Evolutionary conservation across 1,139 yeast species (phyloP).

Genomic region (Zygosaccharomyces sapae): DNA sequence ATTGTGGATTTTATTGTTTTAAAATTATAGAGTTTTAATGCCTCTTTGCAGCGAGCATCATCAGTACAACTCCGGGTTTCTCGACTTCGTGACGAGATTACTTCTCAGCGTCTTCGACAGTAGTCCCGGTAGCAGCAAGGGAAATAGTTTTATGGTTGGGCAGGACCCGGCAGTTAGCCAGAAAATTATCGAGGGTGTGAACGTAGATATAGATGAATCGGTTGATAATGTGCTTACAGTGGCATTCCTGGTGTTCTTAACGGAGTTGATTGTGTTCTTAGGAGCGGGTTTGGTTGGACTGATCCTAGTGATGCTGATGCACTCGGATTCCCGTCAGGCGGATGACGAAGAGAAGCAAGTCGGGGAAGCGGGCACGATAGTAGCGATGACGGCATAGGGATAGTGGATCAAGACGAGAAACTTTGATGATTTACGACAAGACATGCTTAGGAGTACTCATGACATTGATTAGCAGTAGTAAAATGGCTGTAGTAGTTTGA

Average conservation of each 20-base stretch:
- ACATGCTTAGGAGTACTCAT: no score
- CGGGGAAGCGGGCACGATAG: neutral
- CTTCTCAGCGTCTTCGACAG: constrained; percentile 7
- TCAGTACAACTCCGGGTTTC: constrained; percentile 13
- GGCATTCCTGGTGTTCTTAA: constrained; percentile 17
- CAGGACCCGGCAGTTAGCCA: neutral
- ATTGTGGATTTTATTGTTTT: neutral
- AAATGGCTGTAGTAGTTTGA: neutral
- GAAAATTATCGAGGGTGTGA: constrained; percentile 1
- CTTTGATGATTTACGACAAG: constrained; percentile 2
- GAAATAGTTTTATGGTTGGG: neutral
- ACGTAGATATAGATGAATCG: constrained; percentile 11
- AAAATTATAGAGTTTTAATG: neutral
- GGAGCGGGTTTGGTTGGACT: constrained; percentile 15
- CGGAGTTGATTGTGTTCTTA: constrained; percentile 17
- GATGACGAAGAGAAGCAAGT: constrained; percentile 17
- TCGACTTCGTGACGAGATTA: constrained; percentile 11
- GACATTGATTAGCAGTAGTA: neutral
- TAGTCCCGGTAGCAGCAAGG: neutral
- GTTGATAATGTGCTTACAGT: constrained; percentile 15
- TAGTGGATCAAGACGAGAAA: constrained; percentile 1
- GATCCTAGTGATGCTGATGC: constrained; percentile 12
- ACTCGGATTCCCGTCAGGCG: constrained; percentile 1
- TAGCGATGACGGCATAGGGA: neutral
- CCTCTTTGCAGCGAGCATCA: constrained; percentile 16